A percentile compares a stretch with the other conserved stretches of the same genome.
Conservation (phyloP, 2,329 filamentous ascomycete genomes). For the Dactylellina drechsleri region DNA sequence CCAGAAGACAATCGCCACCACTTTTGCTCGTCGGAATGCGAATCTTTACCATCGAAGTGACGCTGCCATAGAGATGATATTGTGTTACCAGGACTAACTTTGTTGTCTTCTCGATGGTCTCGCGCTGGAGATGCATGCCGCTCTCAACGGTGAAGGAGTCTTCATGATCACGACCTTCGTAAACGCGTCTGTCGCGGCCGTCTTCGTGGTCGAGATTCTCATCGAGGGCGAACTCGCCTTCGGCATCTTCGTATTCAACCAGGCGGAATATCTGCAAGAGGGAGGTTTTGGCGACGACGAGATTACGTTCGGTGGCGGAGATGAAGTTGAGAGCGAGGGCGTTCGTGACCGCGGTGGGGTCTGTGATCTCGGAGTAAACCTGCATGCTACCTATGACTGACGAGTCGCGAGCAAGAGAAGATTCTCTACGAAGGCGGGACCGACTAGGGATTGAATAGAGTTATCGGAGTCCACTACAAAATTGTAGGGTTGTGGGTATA, state of each 20-base stretch:
- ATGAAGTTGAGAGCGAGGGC: constrained; percentile 82
- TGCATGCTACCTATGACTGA: constrained; percentile 45
- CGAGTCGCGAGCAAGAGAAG: neutral
- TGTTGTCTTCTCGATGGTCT: constrained; percentile 73
- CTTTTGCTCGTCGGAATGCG: constrained; percentile 77
- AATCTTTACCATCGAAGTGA: constrained; percentile 83
- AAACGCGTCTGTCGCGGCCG: constrained; percentile 62
- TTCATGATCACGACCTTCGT: constrained; percentile 73
- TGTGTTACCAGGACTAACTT: constrained; percentile 88
- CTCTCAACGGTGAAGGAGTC: constrained; percentile 74
- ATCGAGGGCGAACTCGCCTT: constrained; percentile 60
- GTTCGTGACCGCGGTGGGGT: constrained; percentile 93
- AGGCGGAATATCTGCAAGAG: constrained; percentile 89
- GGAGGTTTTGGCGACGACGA: constrained; percentile 91
- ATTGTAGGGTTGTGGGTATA: constrained; percentile 23
- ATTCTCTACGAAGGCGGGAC: neutral
- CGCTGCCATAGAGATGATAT: constrained; percentile 81
- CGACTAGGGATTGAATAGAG: no score
- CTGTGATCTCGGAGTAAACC: constrained; percentile 87
- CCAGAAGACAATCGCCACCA: constrained; percentile 74
- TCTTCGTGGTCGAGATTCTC: constrained; percentile 65
- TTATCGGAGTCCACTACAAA: neutral
- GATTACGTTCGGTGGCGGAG: constrained; percentile 78
- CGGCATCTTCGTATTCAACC: constrained; percentile 63
- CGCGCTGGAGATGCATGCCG: constrained; percentile 68